Base-by-base conservation (phyloP, 2,329 filamentous ascomycete species). In the Colletotrichum filicis region DNA sequence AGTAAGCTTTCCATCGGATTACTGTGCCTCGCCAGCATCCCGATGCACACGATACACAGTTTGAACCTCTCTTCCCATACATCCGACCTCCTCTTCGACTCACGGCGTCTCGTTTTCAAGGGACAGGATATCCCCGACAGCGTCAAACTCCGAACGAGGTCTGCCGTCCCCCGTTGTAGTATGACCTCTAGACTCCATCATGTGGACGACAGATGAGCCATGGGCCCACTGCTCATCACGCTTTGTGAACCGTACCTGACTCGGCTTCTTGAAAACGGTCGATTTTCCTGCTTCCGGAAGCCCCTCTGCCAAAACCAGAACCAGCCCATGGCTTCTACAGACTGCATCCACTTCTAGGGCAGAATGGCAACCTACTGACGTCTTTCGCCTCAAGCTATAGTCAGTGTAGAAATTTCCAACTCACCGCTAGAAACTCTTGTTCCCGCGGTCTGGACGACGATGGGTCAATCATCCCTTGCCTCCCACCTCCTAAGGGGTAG, bases 101-200 rank as follows among this genome's bases (percentile, higher is more conserved):
- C 30, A 60, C 32, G 12, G 22, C 24, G 42, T 22, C 68, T 60
- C 42, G 46, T 46, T 22, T n/a, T 22, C 9, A n/a, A 53, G 32
- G 35, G n/a, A 66, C 66, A 59, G 71, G 66, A 71, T 66, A 65
- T 46, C 55, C 58, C 66, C 60, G 53, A 46, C 19, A 46, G 16
- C 22, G 8, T 57, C 28, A n/a, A 53, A 53, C n/a, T 19, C 42
- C 42, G 42, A 49, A 49, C 19, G 6, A 49, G 42, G 16, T n/a
- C 19, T 19, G 3, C 16, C n/a, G 42, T 30, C 49, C 46, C n/a
- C 46, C 35, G 14, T 24, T 52, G 2, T 28, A 35, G 42, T 8
- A 49, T n/a, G 42, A 49, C 42, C 42, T 22, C 42, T 11, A 37
- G 24, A 57, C 12, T 42, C 49, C n/a, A 26, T 52, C 35, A 61